These are phyloP conservation scores for Colletotrichum liaoningense DNA, from an alignment of 2,329 filamentous ascomycete genomes.

Conservation along the genomic window DNA sequence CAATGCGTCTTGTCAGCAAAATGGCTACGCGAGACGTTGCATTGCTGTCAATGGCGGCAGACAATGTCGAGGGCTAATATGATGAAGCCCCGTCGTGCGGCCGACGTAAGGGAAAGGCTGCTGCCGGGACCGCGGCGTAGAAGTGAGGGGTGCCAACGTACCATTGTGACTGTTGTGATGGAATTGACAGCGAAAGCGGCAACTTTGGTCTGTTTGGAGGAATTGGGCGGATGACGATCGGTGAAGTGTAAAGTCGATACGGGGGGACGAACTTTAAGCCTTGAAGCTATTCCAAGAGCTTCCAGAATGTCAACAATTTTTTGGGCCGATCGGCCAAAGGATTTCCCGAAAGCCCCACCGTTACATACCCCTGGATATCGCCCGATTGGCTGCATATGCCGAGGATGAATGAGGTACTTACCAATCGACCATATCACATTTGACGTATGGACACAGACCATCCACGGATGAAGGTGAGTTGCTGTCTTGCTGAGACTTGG, in stretches of 20 bases:
- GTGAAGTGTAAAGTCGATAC: conserved; percentile 35
- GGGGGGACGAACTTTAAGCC: conserved; percentile 42
- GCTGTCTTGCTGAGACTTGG: too few species aligned
- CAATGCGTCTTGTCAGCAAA: not conserved
- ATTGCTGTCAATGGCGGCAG: not conserved
- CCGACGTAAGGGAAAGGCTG: not conserved
- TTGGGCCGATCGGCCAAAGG: conserved; percentile 36
- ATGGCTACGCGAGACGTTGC: not conserved
- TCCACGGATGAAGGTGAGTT: too few species aligned
- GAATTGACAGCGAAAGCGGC: not conserved
- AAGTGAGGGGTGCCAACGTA: conserved; percentile 25
- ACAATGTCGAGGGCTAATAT: too few species aligned
- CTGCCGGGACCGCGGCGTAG: not conserved
- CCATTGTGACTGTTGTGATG: conserved; percentile 39
- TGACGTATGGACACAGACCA: too few species aligned
- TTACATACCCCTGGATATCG: not conserved
- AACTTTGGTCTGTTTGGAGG: conserved; percentile 42
- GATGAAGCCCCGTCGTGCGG: not conserved
- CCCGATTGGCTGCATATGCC: not conserved
- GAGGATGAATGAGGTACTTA: not conserved
- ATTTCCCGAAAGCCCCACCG: conserved; percentile 35
- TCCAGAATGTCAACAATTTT: conserved; percentile 55
- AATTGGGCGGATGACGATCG: conserved; percentile 25
- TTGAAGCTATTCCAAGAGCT: conserved; percentile 53
- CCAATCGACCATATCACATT: not conserved